Evolutionary conservation across 2,329 filamentous ascomycete species (phyloP).

Genomic region (Cercospora sp.): DNA sequence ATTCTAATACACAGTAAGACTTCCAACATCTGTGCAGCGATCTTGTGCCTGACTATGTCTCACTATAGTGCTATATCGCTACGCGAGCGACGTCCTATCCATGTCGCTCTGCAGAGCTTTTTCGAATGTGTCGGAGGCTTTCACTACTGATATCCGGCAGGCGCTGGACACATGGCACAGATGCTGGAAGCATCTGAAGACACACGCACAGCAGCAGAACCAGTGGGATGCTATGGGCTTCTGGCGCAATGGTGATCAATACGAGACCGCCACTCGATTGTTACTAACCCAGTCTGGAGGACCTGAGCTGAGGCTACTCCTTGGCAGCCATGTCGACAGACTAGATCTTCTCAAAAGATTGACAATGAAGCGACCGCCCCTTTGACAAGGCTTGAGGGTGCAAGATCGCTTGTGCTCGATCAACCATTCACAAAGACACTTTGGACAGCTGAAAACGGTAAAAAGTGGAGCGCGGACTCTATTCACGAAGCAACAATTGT

Average conservation of each 20-base stretch:
- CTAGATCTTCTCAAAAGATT: constrained; percentile 14
- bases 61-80: constrained; percentile 18
- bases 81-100: constrained; percentile 9
- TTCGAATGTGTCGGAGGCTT: background rate
- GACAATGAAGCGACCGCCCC: background rate
- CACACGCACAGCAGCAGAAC: constrained; percentile 3
- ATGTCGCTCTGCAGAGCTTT: background rate
- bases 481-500: background rate
- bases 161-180: constrained; percentile 22
- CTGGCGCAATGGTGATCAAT: constrained; percentile 24
- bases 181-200: constrained; percentile 15
- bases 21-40: background rate
- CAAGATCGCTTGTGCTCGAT: background rate
- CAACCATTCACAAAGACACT: background rate
- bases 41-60: background rate
- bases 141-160: background rate
- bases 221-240: constrained; percentile 19
- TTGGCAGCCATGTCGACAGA: constrained; percentile 13
- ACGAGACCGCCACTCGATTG: constrained; percentile 20
- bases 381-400: background rate
- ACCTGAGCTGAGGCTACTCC: constrained; percentile 7
- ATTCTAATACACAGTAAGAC: constrained; percentile 20
- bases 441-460: background rate
- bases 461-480: background rate
- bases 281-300: constrained; percentile 11